Evolutionary conservation across 2,329 filamentous ascomycete species (phyloP).

Genomic region (Ophiostoma fasciatum): DNA sequence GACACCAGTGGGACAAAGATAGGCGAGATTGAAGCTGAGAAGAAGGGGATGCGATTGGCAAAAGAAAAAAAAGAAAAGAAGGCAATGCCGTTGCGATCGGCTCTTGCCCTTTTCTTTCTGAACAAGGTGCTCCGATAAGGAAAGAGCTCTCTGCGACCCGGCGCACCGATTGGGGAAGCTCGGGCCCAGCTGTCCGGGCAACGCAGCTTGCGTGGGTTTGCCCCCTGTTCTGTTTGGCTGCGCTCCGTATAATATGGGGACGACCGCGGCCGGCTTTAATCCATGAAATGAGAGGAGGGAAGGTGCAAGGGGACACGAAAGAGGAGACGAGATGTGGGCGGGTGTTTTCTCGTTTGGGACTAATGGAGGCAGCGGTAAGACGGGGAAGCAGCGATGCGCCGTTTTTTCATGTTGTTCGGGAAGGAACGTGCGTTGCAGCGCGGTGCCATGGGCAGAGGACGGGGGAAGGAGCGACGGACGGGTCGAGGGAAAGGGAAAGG

Average conservation of each 20-base stretch:
- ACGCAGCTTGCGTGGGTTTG: slow-evolving; percentile 3
- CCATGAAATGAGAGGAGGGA: slow-evolving; percentile 2
- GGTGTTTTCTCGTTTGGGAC: neutral
- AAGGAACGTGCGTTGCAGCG: neutral
- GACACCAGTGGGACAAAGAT: too few relatives aligned
- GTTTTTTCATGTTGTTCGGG: slow-evolving; percentile 5
- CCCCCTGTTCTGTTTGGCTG: slow-evolving; percentile 3
- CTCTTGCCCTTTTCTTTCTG: too few relatives aligned
- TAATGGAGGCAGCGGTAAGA: neutral
- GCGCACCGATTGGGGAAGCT: too few relatives aligned
- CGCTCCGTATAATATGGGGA: too few relatives aligned
- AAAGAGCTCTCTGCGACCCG: neutral
- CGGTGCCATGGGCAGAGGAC: too few relatives aligned
- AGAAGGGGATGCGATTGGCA: too few relatives aligned
- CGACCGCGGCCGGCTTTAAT: neutral
- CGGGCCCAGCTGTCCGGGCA: slow-evolving; percentile 13
- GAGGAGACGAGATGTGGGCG: neutral
- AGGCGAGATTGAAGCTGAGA: too few relatives aligned
- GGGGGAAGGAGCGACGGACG: too few relatives aligned
- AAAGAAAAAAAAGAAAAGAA: neutral
- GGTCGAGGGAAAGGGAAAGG: too few relatives aligned
- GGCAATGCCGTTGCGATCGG: too few relatives aligned
- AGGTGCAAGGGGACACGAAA: neutral
- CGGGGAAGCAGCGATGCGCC: slow-evolving; percentile 3
- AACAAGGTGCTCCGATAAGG: slow-evolving; percentile 1